A percentile compares a stretch with the other conserved stretches of the same genome.
These are phyloP conservation scores for Sporothrix mexicana DNA, from an alignment of 2,329 filamentous ascomycete species.

Conservation along the genomic window DNA sequence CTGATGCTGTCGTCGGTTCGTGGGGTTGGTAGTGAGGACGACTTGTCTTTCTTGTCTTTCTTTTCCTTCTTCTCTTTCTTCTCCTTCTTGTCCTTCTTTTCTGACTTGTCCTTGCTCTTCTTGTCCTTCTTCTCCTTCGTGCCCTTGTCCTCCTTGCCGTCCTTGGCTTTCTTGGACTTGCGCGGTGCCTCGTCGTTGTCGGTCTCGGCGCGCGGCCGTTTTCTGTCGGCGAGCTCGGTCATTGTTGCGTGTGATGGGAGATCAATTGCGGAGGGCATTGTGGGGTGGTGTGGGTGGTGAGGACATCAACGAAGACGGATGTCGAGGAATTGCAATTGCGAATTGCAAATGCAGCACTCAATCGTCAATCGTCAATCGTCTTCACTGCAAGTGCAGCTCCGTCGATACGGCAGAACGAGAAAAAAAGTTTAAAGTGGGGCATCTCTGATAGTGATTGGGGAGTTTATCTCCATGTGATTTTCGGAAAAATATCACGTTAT, in stretches of 20 bases:
- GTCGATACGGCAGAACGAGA: not conserved
- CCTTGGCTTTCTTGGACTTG: conserved; percentile 36
- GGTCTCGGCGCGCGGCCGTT: conserved; percentile 29
- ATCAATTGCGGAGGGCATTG: conserved; percentile 33
- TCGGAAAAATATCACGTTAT: not conserved
- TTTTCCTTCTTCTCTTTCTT: conserved; percentile 1
- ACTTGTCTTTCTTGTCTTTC: not conserved
- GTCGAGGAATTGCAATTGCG: not conserved
- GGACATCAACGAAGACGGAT: not conserved
- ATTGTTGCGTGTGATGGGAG: conserved; percentile 18
- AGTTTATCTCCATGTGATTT: conserved; percentile 25
- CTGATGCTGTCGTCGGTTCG: not conserved
- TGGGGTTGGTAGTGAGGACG: not conserved
- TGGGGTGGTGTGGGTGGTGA: not conserved
- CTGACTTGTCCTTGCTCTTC: conserved; percentile 28
- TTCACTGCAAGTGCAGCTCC: not conserved
- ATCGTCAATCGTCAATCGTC: not conserved
- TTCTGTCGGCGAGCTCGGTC: conserved; percentile 27
- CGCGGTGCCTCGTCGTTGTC: conserved; percentile 31
- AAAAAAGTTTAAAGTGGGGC: conserved; percentile 31
- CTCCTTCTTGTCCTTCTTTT: conserved; percentile 30
- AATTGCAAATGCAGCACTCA: not conserved
- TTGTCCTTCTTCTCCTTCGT: conserved; percentile 24
- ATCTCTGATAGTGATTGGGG: not conserved
- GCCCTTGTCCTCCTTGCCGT: conserved; percentile 12